phyloP scores from a whole-genome alignment of 306 rosid species.

The Macrotyloma uniflorum region DNA sequence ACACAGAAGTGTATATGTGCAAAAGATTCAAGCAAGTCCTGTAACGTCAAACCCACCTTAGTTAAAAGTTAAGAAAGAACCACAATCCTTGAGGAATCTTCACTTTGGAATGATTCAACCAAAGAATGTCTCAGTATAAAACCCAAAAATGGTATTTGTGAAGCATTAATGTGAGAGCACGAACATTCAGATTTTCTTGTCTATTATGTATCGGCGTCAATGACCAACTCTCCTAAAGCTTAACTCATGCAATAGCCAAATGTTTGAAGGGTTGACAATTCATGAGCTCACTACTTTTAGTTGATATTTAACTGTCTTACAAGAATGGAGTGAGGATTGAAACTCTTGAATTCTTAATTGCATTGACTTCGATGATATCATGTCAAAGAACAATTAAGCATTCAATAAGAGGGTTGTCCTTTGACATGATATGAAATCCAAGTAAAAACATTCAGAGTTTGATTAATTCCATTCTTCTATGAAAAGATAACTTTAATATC shows the following conservation, averaged over 20 bases:
- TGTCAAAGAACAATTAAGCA: not conserved
- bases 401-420: not conserved
- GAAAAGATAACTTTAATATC: not conserved
- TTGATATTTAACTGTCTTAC: not conserved
- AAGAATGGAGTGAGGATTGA: not conserved
- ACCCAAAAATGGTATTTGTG: not conserved
- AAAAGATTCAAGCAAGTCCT: not conserved
- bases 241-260: not conserved
- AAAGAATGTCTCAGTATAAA: not conserved
- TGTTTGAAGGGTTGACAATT: not conserved
- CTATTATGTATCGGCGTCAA: not conserved
- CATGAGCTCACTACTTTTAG: not conserved
- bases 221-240: not conserved
- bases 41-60: not conserved
- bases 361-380: not conserved
- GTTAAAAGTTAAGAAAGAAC: not conserved
- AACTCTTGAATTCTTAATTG: not conserved
- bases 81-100: not conserved
- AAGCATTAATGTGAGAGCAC: not conserved
- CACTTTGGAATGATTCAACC: constrained; percentile 24
- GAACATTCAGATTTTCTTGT: not conserved
- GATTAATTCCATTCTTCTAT: not conserved
- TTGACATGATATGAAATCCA: not conserved
- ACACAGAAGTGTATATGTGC: not conserved
- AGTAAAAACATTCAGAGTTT: not conserved